Conservation (phyloP, 2,329 filamentous ascomycete species). For the Trichophyton equinum region DNA sequence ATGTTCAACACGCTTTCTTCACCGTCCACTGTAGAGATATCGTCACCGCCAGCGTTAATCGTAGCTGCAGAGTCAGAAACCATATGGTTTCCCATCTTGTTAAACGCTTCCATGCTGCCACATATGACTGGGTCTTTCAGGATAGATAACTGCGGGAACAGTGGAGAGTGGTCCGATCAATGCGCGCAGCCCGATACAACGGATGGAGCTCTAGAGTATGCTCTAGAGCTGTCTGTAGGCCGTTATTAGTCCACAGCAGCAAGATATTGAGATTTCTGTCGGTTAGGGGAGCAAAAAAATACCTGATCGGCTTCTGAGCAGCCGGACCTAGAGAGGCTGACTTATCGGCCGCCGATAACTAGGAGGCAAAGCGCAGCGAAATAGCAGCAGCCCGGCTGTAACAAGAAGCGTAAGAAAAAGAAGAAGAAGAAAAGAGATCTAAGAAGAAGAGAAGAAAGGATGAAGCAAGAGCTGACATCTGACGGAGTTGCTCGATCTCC, state of each 20-base stretch:
- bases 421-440: background rate
- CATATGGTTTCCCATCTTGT: slow-evolving; percentile 66
- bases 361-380: background rate
- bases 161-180: background rate
- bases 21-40: slow-evolving; percentile 59
- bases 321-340: background rate
- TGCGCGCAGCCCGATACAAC: background rate
- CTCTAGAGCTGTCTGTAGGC: background rate
- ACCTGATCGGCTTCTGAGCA: background rate
- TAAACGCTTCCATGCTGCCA: slow-evolving; percentile 67
- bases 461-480: background rate
- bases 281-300: background rate
- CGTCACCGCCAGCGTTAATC: slow-evolving; percentile 68
- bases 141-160: background rate
- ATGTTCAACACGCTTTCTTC: slow-evolving; percentile 69
- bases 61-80: slow-evolving; percentile 59
- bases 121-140: slow-evolving; percentile 6
- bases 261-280: background rate
- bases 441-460: background rate
- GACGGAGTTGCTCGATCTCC: background rate
- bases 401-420: background rate
- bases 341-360: background rate
- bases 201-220: background rate
- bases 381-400: background rate
- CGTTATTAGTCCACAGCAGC: background rate